Percentiles rank a stretch among this genome's conserved stretches.
These are phyloP conservation scores for Saturnispora galanensis DNA, from an alignment of 805 yeast genomes.

Conservation along the genomic window DNA sequence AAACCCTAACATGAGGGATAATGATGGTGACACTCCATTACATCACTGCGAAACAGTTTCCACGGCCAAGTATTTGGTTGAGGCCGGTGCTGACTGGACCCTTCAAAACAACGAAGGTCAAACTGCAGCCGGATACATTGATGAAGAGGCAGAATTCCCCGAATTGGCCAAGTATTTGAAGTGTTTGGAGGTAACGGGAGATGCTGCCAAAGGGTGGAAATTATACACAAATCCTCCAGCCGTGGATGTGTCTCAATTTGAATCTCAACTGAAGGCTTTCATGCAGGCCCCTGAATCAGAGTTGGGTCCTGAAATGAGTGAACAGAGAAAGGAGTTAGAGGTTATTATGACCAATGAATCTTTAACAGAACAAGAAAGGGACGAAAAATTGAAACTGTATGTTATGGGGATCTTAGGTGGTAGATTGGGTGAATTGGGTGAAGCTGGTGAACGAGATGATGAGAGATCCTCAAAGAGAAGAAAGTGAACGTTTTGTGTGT, in stretches of 20 bases:
- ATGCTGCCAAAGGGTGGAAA: not conserved
- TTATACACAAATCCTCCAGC: constrained; percentile 1
- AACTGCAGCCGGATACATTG: constrained; percentile 64
- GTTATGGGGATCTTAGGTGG: constrained; percentile 57
- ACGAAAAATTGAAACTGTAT: constrained; percentile 61
- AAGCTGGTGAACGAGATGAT: constrained; percentile 7
- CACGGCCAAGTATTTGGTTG: constrained; percentile 57
- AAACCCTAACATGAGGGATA: constrained; percentile 70
- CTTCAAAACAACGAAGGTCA: constrained; percentile 62
- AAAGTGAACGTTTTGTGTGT: not conserved
- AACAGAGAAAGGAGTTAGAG: constrained; percentile 54
- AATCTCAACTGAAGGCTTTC: constrained; percentile 46
- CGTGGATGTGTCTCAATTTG: constrained; percentile 21
- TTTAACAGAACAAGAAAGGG: constrained; percentile 64
- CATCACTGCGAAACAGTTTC: constrained; percentile 74
- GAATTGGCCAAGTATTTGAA: constrained; percentile 59
- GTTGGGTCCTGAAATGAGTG: constrained; percentile 34
- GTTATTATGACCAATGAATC: constrained; percentile 38
- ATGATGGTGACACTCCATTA: constrained; percentile 91
- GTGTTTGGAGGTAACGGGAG: constrained; percentile 6
- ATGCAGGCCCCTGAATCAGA: constrained; percentile 35
- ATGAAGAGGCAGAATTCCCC: constrained; percentile 79
- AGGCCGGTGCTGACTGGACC: constrained; percentile 55
- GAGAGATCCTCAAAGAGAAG: constrained; percentile 7
- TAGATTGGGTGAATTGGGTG: constrained; percentile 19